Base-by-base conservation (phyloP, 2,329 filamentous ascomycete genomes). In the Pezizomycotina sp. region DNA sequence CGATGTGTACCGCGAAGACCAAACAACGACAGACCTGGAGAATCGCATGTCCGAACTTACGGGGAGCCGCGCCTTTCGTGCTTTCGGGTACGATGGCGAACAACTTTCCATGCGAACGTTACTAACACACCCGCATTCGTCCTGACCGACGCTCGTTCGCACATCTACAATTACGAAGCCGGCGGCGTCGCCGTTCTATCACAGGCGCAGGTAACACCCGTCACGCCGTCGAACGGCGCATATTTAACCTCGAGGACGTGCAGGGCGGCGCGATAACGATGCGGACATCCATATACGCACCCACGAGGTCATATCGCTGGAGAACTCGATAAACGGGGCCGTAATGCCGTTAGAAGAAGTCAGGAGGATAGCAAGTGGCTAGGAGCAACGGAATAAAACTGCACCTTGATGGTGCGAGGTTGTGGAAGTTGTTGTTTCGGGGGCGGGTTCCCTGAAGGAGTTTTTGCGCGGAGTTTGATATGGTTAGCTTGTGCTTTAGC, bases 61-160 rank as follows among this genome's bases (percentile, higher is more conserved):
- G 1, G 71, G 71, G 48, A 83, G 91, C 50, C 75, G 83, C 51
- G 0, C 63, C 93, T 4, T 74, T 92, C 35, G 80, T 92, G 36
- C 65, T 91, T 41, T 89, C 80, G 0, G 86, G 86, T 3, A 92
- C 84, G 4, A 92, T 92, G 83, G 83, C 25, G 93, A 93, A 59
- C 83, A 92, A 56, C 63, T 93, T 12, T 75, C 77, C 0, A 65
- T 92, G 26, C 72, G 84, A 24, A 68, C 78, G 1, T 77, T 89
- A 41, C 65, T 93, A 9, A 68, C 64, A 1, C 76, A 80, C 42
- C 83, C 84, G 9, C 86, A 86, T 69, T 69, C 5, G 69, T 93
- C 4, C 61, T 93, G 6, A 81, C 77, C 49, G 84, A 93, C 54
- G 63, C 74, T 46, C 69, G 81, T 21, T 69, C 73, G 4, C 86